These are phyloP conservation scores for Coprinopsis cinerea DNA, from an alignment of 768 basidiomycete genomes.

Conservation along the genomic window DNA sequence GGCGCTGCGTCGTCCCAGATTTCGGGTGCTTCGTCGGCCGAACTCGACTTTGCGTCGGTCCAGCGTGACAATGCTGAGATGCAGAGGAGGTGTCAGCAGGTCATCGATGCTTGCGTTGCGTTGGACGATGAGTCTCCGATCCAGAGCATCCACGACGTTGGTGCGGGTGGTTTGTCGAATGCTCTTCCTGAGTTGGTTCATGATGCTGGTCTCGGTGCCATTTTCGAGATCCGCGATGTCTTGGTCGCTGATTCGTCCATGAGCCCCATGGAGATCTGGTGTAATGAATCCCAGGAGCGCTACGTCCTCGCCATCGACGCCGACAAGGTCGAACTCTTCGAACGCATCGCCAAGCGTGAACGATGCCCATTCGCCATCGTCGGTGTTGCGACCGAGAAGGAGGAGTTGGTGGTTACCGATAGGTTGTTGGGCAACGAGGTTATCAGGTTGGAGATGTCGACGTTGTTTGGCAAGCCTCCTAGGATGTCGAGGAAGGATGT, in stretches of 20 bases:
- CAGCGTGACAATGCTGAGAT: conserved; percentile 98
- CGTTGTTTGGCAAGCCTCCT: conserved; percentile 94
- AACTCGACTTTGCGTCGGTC: conserved; percentile 95
- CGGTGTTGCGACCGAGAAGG: conserved; percentile 75
- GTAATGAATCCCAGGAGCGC: conserved; percentile 97
- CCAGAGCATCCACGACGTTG: conserved; percentile 96
- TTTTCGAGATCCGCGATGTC: conserved; percentile 91
- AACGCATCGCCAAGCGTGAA: conserved; percentile 76
- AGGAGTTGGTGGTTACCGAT: conserved; percentile 87
- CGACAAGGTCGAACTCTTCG: conserved; percentile 57
- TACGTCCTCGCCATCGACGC: conserved; percentile 89
- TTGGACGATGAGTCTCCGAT: conserved; percentile 64
- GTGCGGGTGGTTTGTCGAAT: conserved; percentile 94
- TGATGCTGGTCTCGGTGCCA: conserved; percentile 87
- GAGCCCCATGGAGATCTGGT: conserved; percentile 99
- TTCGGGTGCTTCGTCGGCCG: conserved; percentile 84
- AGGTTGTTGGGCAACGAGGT: conserved; percentile 72
- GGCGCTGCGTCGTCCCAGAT: conserved; percentile 95
- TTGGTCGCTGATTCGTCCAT: conserved; percentile 87
- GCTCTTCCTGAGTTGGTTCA: conserved; percentile 96
- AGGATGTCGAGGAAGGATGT: conserved; percentile 76
- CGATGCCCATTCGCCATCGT: conserved; percentile 92
- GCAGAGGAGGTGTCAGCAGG: conserved; percentile 95
- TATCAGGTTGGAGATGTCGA: conserved; percentile 88
- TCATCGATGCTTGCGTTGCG: conserved; percentile 86